Conservation (phyloP, 495 filamentous ascomycete genomes). For the Hyphodiscus hymeniophilus region DNA sequence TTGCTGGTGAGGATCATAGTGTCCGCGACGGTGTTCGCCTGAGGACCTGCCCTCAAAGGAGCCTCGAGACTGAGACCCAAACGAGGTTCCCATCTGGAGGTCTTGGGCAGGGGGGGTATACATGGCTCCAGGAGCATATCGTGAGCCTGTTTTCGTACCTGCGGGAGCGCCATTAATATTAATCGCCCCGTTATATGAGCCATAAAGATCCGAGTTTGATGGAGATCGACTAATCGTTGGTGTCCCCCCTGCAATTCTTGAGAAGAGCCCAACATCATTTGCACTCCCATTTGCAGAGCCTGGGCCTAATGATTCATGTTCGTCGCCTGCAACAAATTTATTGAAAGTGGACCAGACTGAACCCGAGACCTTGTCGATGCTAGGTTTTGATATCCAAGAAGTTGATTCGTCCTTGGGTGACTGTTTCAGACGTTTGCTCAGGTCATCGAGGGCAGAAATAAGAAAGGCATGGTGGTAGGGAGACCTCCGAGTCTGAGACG, state of each 20-base stretch:
- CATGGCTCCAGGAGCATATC: conserved; percentile 50
- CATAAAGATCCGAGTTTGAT: conserved; percentile 71
- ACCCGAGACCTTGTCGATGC: conserved; percentile 86
- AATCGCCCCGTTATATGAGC: conserved; percentile 31
- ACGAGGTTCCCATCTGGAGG: conserved; percentile 15
- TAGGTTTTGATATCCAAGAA: conserved; percentile 85
- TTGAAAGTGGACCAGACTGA: conserved; percentile 86
- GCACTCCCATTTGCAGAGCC: conserved; percentile 49
- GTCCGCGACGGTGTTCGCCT: conserved; percentile 24
- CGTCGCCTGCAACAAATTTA: conserved; percentile 90
- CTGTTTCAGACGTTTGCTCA: conserved; percentile 72
- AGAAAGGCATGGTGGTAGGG: conserved; percentile 74
- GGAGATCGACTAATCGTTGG: conserved; percentile 76
- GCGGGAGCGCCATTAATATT: conserved; percentile 12
- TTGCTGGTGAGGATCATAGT: conserved; percentile 32
- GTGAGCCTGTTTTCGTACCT: conserved; percentile 40
- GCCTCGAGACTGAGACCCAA: conserved; percentile 33
- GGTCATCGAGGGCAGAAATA: conserved; percentile 69
- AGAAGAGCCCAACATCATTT: conserved; percentile 67
- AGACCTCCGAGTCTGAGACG: conserved; percentile 71
- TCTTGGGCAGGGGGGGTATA: conserved; percentile 23
- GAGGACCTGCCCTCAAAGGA: conserved; percentile 34
- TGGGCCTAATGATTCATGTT: conserved; percentile 52
- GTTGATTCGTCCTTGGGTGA: conserved; percentile 63
- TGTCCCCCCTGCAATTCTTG: conserved; percentile 65